Conservation (phyloP, 352 stramenopile species). For the Globisporangium nunn region DNA sequence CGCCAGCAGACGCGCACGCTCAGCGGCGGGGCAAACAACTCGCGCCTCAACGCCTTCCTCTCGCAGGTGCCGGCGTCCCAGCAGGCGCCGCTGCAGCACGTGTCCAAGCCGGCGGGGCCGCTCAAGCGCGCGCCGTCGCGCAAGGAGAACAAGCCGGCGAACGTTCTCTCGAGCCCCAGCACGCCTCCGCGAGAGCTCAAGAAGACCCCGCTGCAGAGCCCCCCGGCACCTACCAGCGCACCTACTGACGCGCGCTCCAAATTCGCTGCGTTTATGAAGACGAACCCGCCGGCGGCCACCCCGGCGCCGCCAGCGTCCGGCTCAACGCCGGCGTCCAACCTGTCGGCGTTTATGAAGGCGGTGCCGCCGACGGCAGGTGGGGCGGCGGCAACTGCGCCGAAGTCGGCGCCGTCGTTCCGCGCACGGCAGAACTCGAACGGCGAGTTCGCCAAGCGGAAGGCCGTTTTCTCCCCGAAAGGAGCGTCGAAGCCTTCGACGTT, state of each 20-base stretch:
- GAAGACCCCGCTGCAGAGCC: conserved; percentile 8
- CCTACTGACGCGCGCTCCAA: conserved; percentile 53
- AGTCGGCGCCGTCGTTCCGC: conserved; percentile 18
- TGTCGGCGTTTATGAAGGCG: conserved; percentile 24
- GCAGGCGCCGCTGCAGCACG: conserved; percentile 50
- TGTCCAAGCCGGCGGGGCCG: conserved; percentile 46
- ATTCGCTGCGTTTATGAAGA: conserved; percentile 74
- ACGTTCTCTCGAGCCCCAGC: conserved; percentile 15
- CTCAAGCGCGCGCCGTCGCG: conserved; percentile 36
- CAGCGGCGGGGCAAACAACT: conserved; percentile 43
- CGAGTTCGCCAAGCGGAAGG: conserved; percentile 57
- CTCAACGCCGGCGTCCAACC: conserved; percentile 14
- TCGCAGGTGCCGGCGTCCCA: conserved; percentile 60
- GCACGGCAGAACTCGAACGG: conserved; percentile 24
- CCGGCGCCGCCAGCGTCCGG: conserved; percentile 11
- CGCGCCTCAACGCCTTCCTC: conserved; percentile 69
- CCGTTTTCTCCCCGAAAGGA: conserved; percentile 44
- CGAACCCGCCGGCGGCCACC: conserved; percentile 42
- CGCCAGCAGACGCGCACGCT: conserved; percentile 31
- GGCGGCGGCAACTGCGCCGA: conserved; percentile 13
- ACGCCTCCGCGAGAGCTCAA: conserved; percentile 19
- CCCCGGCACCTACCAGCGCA: conserved; percentile 13
- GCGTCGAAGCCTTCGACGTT: conserved; percentile 13
- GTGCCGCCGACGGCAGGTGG: conserved; percentile 17
- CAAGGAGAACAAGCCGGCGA: conserved; percentile 26